These are phyloP conservation scores for Pontederia crassipes DNA, from an alignment of 176 grass and related monocot genomes.

Conservation along the genomic window DNA sequence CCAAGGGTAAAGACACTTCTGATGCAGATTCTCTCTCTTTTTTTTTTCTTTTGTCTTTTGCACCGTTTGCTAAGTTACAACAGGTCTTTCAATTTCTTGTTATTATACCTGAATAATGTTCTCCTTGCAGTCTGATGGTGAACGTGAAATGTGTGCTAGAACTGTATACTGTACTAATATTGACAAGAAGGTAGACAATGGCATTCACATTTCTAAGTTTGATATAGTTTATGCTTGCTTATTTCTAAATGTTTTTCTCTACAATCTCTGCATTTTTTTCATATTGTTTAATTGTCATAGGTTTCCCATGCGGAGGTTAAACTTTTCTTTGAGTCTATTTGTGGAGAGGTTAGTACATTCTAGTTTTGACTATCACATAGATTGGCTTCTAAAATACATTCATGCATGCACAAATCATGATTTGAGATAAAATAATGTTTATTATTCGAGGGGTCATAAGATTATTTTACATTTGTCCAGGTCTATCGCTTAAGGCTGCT, in stretches of 20 bases:
- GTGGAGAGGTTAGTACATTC: constrained; percentile 64
- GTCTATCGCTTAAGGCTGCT: constrained; percentile 93
- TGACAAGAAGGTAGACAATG: constrained; percentile 80
- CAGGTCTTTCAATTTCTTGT: neutral
- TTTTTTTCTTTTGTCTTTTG: no score
- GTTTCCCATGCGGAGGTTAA: constrained; percentile 94
- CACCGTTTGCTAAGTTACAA: neutral
- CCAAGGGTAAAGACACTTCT: constrained; percentile 48
- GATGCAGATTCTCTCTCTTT: no score
- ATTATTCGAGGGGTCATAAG: neutral
- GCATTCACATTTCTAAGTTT: constrained; percentile 6
- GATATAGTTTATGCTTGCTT: neutral
- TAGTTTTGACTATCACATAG: neutral
- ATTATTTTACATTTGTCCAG: constrained; percentile 23
- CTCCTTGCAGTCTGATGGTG: constrained; percentile 70
- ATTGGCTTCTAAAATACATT: constrained; percentile 13
- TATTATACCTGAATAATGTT: neutral
- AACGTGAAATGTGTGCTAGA: constrained; percentile 98
- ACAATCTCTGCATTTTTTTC: neutral
- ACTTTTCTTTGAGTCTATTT: constrained; percentile 95
- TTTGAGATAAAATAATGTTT: neutral
- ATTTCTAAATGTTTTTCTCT: neutral
- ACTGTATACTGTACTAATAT: constrained; percentile 99
- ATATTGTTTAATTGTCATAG: constrained; percentile 31
- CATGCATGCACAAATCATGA: constrained; percentile 8